These are phyloP conservation scores for Nematocida sp. DNA, from an alignment of 371 early-diverging fungal species.

Conservation along the genomic window DNA sequence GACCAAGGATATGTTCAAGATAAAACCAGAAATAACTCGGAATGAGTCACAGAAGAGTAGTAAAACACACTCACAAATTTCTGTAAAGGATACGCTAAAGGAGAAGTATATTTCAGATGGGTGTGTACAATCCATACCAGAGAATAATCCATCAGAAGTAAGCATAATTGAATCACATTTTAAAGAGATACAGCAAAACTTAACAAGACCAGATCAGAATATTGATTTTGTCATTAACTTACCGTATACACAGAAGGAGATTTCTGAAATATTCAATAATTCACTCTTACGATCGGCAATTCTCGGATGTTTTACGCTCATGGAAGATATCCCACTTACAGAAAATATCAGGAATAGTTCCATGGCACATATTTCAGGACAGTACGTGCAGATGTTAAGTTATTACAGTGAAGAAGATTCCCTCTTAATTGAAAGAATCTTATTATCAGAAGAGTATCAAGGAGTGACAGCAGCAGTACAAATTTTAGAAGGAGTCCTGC, in stretches of 20 bases:
- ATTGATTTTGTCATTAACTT: not conserved
- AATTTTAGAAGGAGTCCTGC: not conserved
- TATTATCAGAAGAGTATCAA: slow-evolving; percentile 57
- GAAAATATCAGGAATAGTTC: slow-evolving; percentile 36
- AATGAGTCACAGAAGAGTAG: not conserved
- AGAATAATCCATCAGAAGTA: slow-evolving; percentile 28
- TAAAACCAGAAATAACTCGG: not conserved
- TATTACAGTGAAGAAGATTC: slow-evolving; percentile 1
- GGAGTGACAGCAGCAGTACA: slow-evolving; percentile 19
- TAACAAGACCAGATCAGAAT: not conserved
- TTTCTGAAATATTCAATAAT: slow-evolving; percentile 7
- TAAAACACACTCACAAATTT: slow-evolving; percentile 4
- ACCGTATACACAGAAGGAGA: slow-evolving; percentile 11
- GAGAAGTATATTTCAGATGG: slow-evolving; percentile 52
- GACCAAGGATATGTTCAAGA: slow-evolving; percentile 38
- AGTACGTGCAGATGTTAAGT: slow-evolving; percentile 53
- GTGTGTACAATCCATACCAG: not conserved
- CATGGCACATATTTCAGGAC: slow-evolving; percentile 41
- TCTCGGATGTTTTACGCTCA: slow-evolving; percentile 32
- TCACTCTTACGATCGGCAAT: slow-evolving; percentile 25
- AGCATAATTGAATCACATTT: slow-evolving; percentile 55
- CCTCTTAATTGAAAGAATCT: slow-evolving; percentile 27
- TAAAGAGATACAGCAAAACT: slow-evolving; percentile 26
- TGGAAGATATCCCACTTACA: slow-evolving; percentile 48
- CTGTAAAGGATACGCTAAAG: slow-evolving; percentile 14